Base-by-base conservation (phyloP, 345 rosid species). In the Draba incana region DNA sequence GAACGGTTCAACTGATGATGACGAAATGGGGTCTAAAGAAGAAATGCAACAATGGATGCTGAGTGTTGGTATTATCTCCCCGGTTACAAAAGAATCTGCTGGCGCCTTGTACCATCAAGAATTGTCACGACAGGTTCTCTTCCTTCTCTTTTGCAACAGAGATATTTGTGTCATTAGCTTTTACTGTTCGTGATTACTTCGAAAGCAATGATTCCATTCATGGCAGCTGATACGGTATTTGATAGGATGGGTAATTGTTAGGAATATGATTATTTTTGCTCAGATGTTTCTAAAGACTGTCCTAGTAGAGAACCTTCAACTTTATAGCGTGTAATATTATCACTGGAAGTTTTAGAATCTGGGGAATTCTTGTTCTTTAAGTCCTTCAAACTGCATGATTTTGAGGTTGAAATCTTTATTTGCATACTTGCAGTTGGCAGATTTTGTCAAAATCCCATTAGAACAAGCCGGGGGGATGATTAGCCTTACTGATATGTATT, bases 401-500 rank as follows among this genome's bases (percentile, higher is more conserved):
- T 12, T 55, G 59, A 51, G 46, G 8, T 54, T 54, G 60, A 27
- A 43, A 68, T 59, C 54, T 61, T 69, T 46, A 44, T 50, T 70
- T 69, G 51, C 42, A 62, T 75, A 58, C 52, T 5, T 62, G 47
- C 74, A 90, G 98, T 76, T 91, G 81, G 97, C 99, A 78, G 98
- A 94, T 87, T 94, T 94, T 84, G 90, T 89, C 47, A 89, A 83
- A 82, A 70, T 80, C 69, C 99, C 97, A 2, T 76, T 92, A 45
- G 92, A 91, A 78, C 86, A 82, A 83, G 85, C 92, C 59, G 97
- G 99, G 52, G 99, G 99, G 37, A 86, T 94, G 98, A 89, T 94
- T 74, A 91, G 86, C 70, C 98, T 88, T 66, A 85, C 90, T 57
- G 99, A 94, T 75, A 78, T 86, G 51, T 91, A 89, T 74, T 94